Evolutionary conservation across 176 grass and related monocot genomes (phyloP).

Genomic region (Alloteropsis semialata): DNA sequence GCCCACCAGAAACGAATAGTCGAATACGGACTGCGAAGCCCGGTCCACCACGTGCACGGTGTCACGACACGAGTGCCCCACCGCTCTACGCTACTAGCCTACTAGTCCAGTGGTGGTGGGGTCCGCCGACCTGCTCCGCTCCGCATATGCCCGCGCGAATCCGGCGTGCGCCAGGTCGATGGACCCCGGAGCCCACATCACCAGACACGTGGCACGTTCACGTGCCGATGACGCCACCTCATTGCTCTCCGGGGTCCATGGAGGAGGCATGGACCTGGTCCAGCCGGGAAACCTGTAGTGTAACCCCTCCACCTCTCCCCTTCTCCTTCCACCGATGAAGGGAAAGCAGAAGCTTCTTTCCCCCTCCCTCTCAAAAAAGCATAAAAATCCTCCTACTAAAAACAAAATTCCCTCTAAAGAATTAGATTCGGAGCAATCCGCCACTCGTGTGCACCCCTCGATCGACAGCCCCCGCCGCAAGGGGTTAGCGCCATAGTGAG

Average conservation of each 20-base stretch:
- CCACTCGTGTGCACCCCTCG: background rate
- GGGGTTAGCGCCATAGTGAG: background rate
- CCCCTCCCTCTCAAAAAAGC: constrained; percentile 6
- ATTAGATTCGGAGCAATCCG: background rate
- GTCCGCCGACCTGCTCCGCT: too few relatives aligned
- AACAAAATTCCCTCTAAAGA: background rate
- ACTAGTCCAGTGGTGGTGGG: too few relatives aligned
- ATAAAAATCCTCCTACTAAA: background rate
- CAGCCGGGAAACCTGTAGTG: background rate
- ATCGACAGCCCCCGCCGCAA: background rate
- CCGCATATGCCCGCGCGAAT: background rate
- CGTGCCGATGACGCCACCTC: background rate
- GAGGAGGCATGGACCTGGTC: constrained; percentile 7
- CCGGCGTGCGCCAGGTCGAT: background rate
- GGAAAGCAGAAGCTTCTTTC: constrained; percentile 46
- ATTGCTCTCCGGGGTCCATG: background rate
- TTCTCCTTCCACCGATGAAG: background rate
- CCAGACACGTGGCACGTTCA: background rate
- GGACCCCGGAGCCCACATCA: background rate
- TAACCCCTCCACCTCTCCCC: background rate
- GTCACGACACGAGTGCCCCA: too few relatives aligned
- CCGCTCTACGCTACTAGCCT: background rate
- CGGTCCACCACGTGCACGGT: background rate
- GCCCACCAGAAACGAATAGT: background rate
- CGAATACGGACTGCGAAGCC: background rate